Conservation (phyloP, 2,329 filamentous ascomycete species). For the Alternaria hordeiaustralica region DNA sequence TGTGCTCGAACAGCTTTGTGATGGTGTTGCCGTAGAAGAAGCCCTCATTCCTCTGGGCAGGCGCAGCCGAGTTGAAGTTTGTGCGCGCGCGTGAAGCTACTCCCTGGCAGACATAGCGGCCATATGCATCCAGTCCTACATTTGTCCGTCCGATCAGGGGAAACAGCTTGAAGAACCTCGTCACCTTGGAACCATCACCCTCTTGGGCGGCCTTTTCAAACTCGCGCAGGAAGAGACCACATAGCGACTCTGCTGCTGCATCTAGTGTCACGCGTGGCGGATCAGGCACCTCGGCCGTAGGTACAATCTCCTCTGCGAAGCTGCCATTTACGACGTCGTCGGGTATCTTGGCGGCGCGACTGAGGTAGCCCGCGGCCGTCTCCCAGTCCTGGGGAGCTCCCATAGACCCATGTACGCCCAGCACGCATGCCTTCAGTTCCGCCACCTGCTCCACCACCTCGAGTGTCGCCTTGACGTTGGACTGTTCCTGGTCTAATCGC, state of each 20-base stretch:
- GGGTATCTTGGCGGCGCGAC: slow-evolving; percentile 81
- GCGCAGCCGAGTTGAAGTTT: slow-evolving; percentile 75
- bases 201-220: slow-evolving; percentile 91
- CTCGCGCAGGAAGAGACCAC: slow-evolving; percentile 87
- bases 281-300: slow-evolving; percentile 94
- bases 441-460: slow-evolving; percentile 94
- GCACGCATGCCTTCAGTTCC: slow-evolving; percentile 94
- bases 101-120: slow-evolving; percentile 92
- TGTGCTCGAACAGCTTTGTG: slow-evolving; percentile 94
- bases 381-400: slow-evolving; percentile 99
- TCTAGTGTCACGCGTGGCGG: slow-evolving; percentile 86
- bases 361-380: slow-evolving; percentile 87
- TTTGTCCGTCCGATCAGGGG: slow-evolving; percentile 89
- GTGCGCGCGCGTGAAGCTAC: slow-evolving; percentile 83
- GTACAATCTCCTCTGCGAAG: slow-evolving; percentile 91
- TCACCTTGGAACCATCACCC: slow-evolving; percentile 87
- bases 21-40: slow-evolving; percentile 92
- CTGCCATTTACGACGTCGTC: slow-evolving; percentile 78
- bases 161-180: slow-evolving; percentile 97
- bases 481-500: slow-evolving; percentile 87
- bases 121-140: slow-evolving; percentile 92
- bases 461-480: slow-evolving; percentile 86
- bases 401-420: slow-evolving; percentile 95
- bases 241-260: slow-evolving; percentile 85
- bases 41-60: slow-evolving; percentile 70